These are phyloP conservation scores for Kwoniella bestiolae DNA, from an alignment of 768 basidiomycete genomes.

Conservation along the genomic window DNA sequence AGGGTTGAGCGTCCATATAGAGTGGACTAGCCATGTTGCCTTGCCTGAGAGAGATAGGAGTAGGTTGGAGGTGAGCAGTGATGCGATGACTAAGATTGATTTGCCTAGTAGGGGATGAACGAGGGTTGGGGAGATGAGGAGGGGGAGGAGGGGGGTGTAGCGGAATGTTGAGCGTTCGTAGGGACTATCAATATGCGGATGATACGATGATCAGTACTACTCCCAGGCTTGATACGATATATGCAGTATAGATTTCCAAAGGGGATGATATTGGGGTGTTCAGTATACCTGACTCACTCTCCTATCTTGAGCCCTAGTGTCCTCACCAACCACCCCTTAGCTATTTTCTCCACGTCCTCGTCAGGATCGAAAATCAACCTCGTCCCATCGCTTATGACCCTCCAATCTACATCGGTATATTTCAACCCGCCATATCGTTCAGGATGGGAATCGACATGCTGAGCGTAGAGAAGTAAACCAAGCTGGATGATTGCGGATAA, in stretches of 20 bases:
- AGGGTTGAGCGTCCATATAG: slow-evolving; percentile 84
- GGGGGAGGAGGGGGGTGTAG: slow-evolving; percentile 89
- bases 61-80: slow-evolving; percentile 67
- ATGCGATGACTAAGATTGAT: slow-evolving; percentile 80
- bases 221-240: too few relatives aligned
- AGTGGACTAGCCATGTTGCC: slow-evolving; percentile 36
- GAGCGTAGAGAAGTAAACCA: slow-evolving; percentile 41
- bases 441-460: slow-evolving; percentile 47
- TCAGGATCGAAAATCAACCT: slow-evolving; percentile 60
- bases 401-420: slow-evolving; percentile 98
- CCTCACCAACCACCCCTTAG: slow-evolving; percentile 64
- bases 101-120: slow-evolving; percentile 88
- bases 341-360: slow-evolving; percentile 23
- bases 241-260: too few relatives aligned
- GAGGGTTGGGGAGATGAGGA: slow-evolving; percentile 80
- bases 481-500: slow-evolving; percentile 36
- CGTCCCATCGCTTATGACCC: slow-evolving; percentile 92
- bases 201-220: background rate
- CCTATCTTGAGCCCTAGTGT: slow-evolving; percentile 63
- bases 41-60: slow-evolving; percentile 25
- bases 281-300: slow-evolving; percentile 69
- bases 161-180: slow-evolving; percentile 91
- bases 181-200: slow-evolving; percentile 64
- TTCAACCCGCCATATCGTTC: slow-evolving; percentile 63
- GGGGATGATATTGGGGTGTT: too few relatives aligned